Percentiles rank a stretch among this genome's conserved stretches.
Evolutionary conservation across 2,329 filamentous ascomycete genomes (phyloP).

Genomic region (Myriosclerotinia duriaeana): DNA sequence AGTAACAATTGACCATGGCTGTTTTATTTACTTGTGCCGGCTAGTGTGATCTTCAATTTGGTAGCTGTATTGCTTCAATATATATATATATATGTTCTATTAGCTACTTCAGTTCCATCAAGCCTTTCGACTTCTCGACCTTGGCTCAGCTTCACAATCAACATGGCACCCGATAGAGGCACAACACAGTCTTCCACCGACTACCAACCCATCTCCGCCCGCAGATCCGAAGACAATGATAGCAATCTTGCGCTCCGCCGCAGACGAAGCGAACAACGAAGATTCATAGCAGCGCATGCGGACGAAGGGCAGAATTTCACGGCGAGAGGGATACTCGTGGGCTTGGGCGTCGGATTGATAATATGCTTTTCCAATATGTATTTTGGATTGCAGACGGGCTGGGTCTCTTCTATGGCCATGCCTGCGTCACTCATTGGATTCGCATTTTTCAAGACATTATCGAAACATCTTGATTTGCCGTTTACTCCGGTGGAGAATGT

Average conservation of each 20-base stretch:
- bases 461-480: slow-evolving; percentile 70
- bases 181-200: slow-evolving; percentile 23
- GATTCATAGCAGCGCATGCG: slow-evolving; percentile 38
- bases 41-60: neutral
- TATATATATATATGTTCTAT: neutral
- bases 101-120: neutral
- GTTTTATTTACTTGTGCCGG: neutral
- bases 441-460: slow-evolving; percentile 81
- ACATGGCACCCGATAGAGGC: slow-evolving; percentile 37
- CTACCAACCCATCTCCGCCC: slow-evolving; percentile 34
- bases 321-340: slow-evolving; percentile 72
- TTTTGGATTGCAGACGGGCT: slow-evolving; percentile 88
- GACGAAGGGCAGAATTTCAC: slow-evolving; percentile 70
- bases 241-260: slow-evolving; percentile 27
- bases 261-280: slow-evolving; percentile 35
- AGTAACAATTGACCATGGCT: neutral
- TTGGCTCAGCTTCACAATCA: neutral
- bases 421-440: slow-evolving; percentile 92
- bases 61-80: neutral
- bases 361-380: slow-evolving; percentile 99
- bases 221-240: slow-evolving; percentile 24
- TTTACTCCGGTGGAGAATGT: slow-evolving; percentile 97
- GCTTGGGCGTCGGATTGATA: slow-evolving; percentile 79
- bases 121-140: slow-evolving; percentile 2
- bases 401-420: slow-evolving; percentile 92